Evolutionary conservation across 441 rosid species (phyloP).

Genomic region (Rhodomyrtus psidioides): DNA sequence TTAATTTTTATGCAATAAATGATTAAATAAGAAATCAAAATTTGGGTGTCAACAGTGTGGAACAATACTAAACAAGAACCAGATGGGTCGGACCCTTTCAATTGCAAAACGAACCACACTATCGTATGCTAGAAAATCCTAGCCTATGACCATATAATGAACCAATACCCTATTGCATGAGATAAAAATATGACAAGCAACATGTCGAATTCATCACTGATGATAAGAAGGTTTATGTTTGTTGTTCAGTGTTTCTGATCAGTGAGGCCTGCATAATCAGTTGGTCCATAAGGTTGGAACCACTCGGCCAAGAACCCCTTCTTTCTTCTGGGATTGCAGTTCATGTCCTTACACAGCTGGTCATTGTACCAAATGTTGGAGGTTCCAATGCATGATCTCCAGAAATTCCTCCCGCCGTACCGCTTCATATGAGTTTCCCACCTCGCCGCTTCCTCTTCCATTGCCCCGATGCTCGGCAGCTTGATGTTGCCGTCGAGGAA

Average conservation of each 20-base stretch:
- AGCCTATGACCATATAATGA: not conserved
- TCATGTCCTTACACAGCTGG: constrained; percentile 6
- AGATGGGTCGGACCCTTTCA: too few relatives aligned
- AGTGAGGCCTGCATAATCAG: not conserved
- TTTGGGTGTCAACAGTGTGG: too few relatives aligned
- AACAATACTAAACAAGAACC: too few relatives aligned
- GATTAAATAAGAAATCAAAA: too few relatives aligned
- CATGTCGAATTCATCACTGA: not conserved
- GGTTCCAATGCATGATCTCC: not conserved
- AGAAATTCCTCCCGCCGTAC: not conserved
- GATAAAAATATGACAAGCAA: not conserved
- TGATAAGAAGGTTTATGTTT: not conserved
- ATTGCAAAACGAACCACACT: too few relatives aligned
- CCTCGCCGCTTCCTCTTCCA: constrained; percentile 1
- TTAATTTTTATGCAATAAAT: too few relatives aligned
- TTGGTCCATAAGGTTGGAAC: constrained; percentile 11
- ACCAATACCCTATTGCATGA: not conserved
- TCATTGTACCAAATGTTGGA: constrained; percentile 9
- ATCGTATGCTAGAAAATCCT: not conserved
- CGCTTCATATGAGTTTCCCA: constrained; percentile 7
- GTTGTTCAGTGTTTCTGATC: not conserved
- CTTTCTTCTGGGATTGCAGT: constrained; percentile 3
- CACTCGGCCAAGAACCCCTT: constrained; percentile 5
- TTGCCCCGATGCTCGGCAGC: not conserved
- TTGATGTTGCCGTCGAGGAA: constrained; percentile 3